Base-by-base conservation (phyloP, 495 filamentous ascomycete species). In the Cryomyces antarcticus region DNA sequence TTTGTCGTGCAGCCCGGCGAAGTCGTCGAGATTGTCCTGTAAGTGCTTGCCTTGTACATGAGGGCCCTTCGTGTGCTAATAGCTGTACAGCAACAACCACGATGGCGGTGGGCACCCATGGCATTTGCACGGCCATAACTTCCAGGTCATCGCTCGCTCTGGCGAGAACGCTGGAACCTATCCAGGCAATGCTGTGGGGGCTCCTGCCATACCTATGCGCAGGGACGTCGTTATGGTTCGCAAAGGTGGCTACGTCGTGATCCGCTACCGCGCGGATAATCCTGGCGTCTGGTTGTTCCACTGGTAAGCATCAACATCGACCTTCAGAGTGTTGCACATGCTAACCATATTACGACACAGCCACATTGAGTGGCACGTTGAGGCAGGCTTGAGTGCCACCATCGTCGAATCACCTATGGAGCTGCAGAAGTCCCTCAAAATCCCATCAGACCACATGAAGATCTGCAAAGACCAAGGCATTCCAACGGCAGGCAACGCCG, bases 311-410 rank as follows among this genome's bases (percentile, higher is more conserved):
- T 24, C 17, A 24, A 2, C 17, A 24, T 24, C 17, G 2, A 24
- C 17, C 17, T 24, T 24, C 17, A 2, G 17, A 24, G 2, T 24
- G 17, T 24, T 24, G 17, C 17, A 24, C 17, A 2, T 24, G 17
- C 17, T 24, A 24, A 24, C 1, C 17, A 24, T 24, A 24, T 24
- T 2, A 1, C 2, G 17, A 10, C 46, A 48, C 31, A 45, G 44
- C 37, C 47, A 49, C 33, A 49, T 49, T 4, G 47, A 49, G 27
- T 49, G 43, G 43, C 47, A 49, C 38, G 44, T 47, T n/a, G 44
- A 49, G 36, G 37, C 37, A 13, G 47, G 47, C 7, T n/a, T 49
- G 34, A 42, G 38, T 12, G 44, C 31, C 7, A 49, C 47, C 4
- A 37, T 49, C 31, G 38, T 49, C 44, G 47, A 49, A 29, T 35